These are phyloP conservation scores for Knoxdaviesia capensis DNA, from an alignment of 2,329 filamentous ascomycete species.

Conservation along the genomic window DNA sequence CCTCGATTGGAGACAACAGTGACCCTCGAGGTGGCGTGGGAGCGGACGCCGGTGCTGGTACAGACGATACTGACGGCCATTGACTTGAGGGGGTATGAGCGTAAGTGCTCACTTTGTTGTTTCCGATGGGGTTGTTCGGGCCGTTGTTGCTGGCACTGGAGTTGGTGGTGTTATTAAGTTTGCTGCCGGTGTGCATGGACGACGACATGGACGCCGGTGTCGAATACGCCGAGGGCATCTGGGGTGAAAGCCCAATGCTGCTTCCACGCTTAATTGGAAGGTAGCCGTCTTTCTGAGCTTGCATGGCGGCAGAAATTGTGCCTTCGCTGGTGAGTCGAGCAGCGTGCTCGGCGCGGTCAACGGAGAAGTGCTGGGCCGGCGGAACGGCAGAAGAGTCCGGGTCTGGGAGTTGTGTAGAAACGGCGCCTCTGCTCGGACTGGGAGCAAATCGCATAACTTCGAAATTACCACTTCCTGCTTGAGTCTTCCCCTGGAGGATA, in stretches of 20 bases:
- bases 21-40: conserved; percentile 5
- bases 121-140: not conserved
- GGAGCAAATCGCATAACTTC: conserved; percentile 36
- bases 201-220: not conserved
- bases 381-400: conserved; percentile 19
- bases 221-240: conserved; percentile 1
- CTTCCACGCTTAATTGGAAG: conserved; percentile 25
- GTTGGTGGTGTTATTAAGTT: not conserved
- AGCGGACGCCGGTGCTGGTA: conserved; percentile 1
- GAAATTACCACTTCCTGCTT: conserved; percentile 38
- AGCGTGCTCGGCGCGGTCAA: conserved; percentile 25
- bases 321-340: conserved; percentile 42
- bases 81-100: not conserved
- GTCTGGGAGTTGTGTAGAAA: conserved; percentile 1
- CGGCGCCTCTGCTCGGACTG: not conserved
- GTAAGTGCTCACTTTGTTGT: not conserved
- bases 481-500: conserved; percentile 38
- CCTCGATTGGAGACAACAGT: conserved; percentile 19
- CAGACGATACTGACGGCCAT: not conserved
- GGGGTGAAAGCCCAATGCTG: conserved; percentile 14
- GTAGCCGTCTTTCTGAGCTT: conserved; percentile 33
- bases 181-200: not conserved
- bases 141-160: conserved; percentile 2
- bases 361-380: conserved; percentile 2
- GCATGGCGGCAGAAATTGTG: conserved; percentile 35